A percentile compares a stretch with the other conserved stretches of the same genome.
Evolutionary conservation across 2,329 filamentous ascomycete genomes (phyloP).

Genomic region (Venturiaceae sp.): DNA sequence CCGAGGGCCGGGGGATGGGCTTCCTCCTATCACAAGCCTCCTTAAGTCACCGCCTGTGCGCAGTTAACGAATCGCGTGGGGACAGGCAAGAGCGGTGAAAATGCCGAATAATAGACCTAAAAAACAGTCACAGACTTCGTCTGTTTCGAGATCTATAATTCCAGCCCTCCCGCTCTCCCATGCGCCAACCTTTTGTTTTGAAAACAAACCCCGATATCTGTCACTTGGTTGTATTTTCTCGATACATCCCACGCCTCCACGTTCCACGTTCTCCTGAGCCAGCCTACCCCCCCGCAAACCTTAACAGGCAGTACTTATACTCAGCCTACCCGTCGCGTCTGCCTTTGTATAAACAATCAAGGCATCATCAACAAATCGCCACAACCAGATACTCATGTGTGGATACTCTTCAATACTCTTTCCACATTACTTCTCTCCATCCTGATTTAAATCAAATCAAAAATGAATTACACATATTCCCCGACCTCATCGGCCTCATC

Average conservation of each 20-base stretch:
- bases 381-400: not conserved
- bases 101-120: not conserved
- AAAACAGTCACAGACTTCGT: not conserved
- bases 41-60: too few relatives aligned
- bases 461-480: constrained; percentile 5
- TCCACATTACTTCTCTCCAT: not conserved
- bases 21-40: too few relatives aligned
- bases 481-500: constrained; percentile 6
- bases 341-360: not conserved
- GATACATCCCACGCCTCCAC: not conserved
- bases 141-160: not conserved
- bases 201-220: not conserved
- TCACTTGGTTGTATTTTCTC: not conserved
- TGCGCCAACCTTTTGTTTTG: not conserved
- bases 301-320: not conserved
- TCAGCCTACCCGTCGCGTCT: not conserved
- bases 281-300: not conserved
- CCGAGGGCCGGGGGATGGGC: not conserved
- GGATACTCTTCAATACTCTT: not conserved
- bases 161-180: not conserved
- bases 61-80: not conserved
- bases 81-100: not conserved
- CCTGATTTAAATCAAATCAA: not conserved
- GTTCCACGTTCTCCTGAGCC: not conserved
- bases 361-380: not conserved